A percentile compares a stretch with the other conserved stretches of the same genome.
phyloP scores from a whole-genome alignment of 768 basidiomycete species.

The Dentipellis sp. region DNA sequence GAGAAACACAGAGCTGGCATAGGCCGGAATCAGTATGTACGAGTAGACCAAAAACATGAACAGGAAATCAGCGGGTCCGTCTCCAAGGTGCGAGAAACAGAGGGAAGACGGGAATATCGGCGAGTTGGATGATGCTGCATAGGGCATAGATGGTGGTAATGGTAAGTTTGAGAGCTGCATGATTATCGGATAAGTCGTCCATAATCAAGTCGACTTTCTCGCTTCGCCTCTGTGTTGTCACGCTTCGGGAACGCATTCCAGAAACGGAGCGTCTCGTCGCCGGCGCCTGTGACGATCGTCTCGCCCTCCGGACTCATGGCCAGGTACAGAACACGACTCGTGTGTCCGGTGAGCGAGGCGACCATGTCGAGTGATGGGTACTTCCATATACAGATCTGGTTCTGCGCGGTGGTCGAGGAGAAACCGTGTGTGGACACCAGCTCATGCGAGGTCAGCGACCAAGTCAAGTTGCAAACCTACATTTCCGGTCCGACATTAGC shows the following conservation, averaged over 20 bases:
- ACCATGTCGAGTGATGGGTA: constrained; percentile 93
- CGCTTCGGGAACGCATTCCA: constrained; percentile 95
- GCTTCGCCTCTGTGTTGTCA: constrained; percentile 31
- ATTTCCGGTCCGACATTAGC: too few relatives aligned
- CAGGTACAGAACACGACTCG: constrained; percentile 91
- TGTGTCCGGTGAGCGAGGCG: constrained; percentile 89
- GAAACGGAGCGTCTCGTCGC: constrained; percentile 93
- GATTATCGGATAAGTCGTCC: constrained; percentile 29
- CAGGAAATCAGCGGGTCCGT: not conserved
- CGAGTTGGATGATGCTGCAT: not conserved
- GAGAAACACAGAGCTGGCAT: not conserved
- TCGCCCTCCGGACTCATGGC: constrained; percentile 97
- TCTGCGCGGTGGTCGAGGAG: constrained; percentile 87
- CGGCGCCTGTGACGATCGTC: constrained; percentile 96
- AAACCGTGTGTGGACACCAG: constrained; percentile 98
- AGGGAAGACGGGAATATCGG: not conserved
- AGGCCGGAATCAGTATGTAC: not conserved
- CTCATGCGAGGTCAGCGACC: constrained; percentile 93
- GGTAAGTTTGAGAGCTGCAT: not conserved
- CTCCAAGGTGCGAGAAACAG: not conserved
- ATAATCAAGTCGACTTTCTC: constrained; percentile 36
- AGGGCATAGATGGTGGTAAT: not conserved
- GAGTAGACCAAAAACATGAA: not conserved
- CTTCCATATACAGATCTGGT: constrained; percentile 94
- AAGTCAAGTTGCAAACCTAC: constrained; percentile 95